A percentile compares a stretch with the other conserved stretches of the same genome.
These are phyloP conservation scores for Aspergillus hortae DNA, from an alignment of 2,329 filamentous ascomycete species.

Conservation along the genomic window DNA sequence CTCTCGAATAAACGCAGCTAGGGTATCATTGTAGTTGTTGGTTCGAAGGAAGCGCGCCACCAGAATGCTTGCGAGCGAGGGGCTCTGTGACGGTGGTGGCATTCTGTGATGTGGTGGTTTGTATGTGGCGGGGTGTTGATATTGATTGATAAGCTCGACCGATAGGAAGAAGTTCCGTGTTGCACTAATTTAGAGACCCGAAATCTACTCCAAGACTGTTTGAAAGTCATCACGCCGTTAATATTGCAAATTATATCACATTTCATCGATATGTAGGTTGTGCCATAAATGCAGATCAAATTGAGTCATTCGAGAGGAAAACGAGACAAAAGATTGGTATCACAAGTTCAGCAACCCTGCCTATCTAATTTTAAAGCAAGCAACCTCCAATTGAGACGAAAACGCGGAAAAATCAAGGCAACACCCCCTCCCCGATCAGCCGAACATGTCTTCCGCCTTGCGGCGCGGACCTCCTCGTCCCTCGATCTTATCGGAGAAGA, in stretches of 20 bases:
- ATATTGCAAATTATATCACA: not conserved
- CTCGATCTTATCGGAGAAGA: conserved; percentile 61
- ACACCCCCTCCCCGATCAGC: conserved; percentile 33
- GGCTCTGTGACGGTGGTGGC: conserved; percentile 4
- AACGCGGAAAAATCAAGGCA: not conserved
- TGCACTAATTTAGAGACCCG: not conserved
- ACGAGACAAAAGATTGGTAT: conserved; percentile 7
- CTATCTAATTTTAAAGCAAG: not conserved
- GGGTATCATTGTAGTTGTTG: conserved; percentile 48
- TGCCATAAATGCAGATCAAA: no score
- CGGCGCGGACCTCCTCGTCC: conserved; percentile 59
- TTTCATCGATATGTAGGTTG: not conserved
- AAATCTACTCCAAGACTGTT: not conserved
- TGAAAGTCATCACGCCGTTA: no score
- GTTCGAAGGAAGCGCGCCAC: conserved; percentile 43
- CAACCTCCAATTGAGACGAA: not conserved
- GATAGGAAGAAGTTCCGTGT: not conserved
- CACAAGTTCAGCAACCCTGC: conserved; percentile 5
- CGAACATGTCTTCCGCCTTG: conserved; percentile 70
- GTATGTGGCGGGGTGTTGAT: not conserved
- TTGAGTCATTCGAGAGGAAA: not conserved
- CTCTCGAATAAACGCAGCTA: conserved; percentile 56
- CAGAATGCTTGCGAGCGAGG: conserved; percentile 29
- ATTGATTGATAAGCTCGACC: not conserved
- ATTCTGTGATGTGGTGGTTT: conserved; percentile 1